phyloP scores from a whole-genome alignment of 139 green algal species.

The Deuterostichococcus epilithicus region DNA sequence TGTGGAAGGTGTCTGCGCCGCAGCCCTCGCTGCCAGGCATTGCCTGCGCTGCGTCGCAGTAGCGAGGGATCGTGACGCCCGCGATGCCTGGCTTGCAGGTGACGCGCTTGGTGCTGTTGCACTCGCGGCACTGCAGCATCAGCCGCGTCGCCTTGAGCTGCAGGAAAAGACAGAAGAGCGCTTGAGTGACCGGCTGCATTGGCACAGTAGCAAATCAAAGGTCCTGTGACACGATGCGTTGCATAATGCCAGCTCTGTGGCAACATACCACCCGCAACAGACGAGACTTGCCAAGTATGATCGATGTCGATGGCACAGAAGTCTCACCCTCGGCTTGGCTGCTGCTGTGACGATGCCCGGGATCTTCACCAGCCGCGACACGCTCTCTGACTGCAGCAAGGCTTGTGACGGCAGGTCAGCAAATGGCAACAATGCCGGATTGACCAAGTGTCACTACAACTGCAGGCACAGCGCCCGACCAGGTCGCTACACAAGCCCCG shows the following conservation, averaged over 20 bases:
- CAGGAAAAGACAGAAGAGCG: not conserved
- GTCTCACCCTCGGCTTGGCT: constrained; percentile 67
- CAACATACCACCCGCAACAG: not conserved
- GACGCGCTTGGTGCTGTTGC: constrained; percentile 61
- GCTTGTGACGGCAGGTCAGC: not conserved
- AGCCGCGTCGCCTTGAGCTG: constrained; percentile 92
- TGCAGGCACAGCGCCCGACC: no score
- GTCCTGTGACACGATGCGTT: not conserved
- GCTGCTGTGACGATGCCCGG: constrained; percentile 93
- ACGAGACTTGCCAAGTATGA: no score
- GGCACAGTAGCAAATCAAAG: not conserved
- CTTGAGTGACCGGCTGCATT: not conserved
- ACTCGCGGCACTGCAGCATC: constrained; percentile 85
- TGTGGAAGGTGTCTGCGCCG: constrained; percentile 73
- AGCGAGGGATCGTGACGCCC: constrained; percentile 70
- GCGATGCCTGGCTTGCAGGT: constrained; percentile 80
- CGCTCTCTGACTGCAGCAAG: constrained; percentile 64
- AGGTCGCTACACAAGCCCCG: not conserved
- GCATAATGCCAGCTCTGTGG: not conserved
- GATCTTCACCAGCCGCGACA: constrained; percentile 91
- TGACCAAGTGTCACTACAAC: no score
- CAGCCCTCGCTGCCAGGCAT: constrained; percentile 43
- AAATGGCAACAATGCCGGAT: not conserved
- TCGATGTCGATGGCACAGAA: not conserved
- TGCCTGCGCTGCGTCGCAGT: constrained; percentile 42